Evolutionary conservation across 2,329 filamentous ascomycete genomes (phyloP).

Genomic region (Trichoderma arundinaceum): DNA sequence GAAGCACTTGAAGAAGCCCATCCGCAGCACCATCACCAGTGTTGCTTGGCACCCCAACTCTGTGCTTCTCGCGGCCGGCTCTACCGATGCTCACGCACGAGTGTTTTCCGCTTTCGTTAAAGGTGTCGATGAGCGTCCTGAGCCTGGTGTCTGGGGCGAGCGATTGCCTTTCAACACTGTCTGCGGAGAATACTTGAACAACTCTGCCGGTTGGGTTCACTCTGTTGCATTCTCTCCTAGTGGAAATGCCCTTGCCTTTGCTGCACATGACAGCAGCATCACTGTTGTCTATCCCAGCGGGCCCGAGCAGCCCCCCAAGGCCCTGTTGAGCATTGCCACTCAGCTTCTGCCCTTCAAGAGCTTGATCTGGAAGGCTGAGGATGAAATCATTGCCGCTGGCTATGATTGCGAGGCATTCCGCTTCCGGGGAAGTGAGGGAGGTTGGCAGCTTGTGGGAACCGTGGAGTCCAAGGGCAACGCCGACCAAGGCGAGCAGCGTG

Average conservation of each 20-base stretch:
- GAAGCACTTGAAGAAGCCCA: constrained; percentile 98
- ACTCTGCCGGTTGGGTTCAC: constrained; percentile 96
- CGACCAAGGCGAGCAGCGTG: constrained; percentile 67
- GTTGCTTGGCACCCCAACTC: constrained; percentile 98
- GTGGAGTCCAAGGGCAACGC: constrained; percentile 74
- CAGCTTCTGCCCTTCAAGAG: constrained; percentile 92
- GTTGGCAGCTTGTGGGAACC: constrained; percentile 84
- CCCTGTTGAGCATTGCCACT: constrained; percentile 88
- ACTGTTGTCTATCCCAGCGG: constrained; percentile 94
- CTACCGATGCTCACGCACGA: constrained; percentile 94
- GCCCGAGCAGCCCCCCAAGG: constrained; percentile 86
- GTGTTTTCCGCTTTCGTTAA: constrained; percentile 98
- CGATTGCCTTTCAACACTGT: constrained; percentile 97
- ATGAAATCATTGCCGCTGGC: constrained; percentile 92
- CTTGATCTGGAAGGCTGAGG: constrained; percentile 88
- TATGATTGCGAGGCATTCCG: constrained; percentile 91
- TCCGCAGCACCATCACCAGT: constrained; percentile 94
- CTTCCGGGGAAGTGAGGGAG: constrained; percentile 76
- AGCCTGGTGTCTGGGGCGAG: constrained; percentile 91
- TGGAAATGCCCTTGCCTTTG: constrained; percentile 91
- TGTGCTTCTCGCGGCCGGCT: constrained; percentile 90
- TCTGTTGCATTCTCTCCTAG: constrained; percentile 90
- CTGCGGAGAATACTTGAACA: constrained; percentile 94
- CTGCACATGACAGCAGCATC: constrained; percentile 93
- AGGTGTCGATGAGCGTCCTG: constrained; percentile 84